Conservation (phyloP, 352 stramenopile genomes). For the Peronospora belbahrii region DNA sequence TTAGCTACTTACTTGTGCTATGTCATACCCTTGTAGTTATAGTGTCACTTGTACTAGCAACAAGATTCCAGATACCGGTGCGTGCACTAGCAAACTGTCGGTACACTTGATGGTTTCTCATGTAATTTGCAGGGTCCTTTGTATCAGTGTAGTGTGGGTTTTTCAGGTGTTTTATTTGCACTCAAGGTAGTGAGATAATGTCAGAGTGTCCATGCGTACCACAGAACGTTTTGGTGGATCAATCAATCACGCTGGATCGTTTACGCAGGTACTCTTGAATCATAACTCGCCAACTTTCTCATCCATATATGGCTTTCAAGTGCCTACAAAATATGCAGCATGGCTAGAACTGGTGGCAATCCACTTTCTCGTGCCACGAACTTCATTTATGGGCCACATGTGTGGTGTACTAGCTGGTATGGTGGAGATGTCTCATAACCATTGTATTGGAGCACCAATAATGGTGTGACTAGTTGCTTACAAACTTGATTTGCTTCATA, state of each 20-base stretch:
- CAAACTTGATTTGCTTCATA: slow-evolving; percentile 1
- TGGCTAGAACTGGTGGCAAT: slow-evolving; percentile 88
- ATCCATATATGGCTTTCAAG: slow-evolving; percentile 53
- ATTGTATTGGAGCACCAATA: background rate
- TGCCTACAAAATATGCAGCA: slow-evolving; percentile 83
- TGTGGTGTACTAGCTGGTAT: slow-evolving; percentile 79
- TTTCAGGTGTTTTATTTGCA: slow-evolving; percentile 73
- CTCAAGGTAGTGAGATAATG: slow-evolving; percentile 44
- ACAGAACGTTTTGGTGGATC: background rate
- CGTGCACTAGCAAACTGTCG: background rate
- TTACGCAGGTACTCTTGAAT: slow-evolving; percentile 70
- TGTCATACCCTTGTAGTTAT: slow-evolving; percentile 52
- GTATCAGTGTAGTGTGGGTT: slow-evolving; percentile 68
- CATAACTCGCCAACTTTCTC: slow-evolving; percentile 59
- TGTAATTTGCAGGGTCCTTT: slow-evolving; percentile 26
- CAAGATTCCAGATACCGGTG: slow-evolving; percentile 22
- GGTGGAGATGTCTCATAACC: background rate
- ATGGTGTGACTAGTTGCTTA: background rate
- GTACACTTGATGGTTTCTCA: background rate
- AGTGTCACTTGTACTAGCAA: slow-evolving; percentile 26
- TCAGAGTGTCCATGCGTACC: background rate
- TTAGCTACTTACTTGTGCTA: slow-evolving; percentile 52
- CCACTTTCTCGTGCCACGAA: slow-evolving; percentile 66
- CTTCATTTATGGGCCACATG: slow-evolving; percentile 84
- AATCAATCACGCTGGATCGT: background rate